Percentiles rank a stretch among this genome's conserved stretches.
Evolutionary conservation across 352 stramenopile species (phyloP).

Genomic region (Saprolegnia parasitica): DNA sequence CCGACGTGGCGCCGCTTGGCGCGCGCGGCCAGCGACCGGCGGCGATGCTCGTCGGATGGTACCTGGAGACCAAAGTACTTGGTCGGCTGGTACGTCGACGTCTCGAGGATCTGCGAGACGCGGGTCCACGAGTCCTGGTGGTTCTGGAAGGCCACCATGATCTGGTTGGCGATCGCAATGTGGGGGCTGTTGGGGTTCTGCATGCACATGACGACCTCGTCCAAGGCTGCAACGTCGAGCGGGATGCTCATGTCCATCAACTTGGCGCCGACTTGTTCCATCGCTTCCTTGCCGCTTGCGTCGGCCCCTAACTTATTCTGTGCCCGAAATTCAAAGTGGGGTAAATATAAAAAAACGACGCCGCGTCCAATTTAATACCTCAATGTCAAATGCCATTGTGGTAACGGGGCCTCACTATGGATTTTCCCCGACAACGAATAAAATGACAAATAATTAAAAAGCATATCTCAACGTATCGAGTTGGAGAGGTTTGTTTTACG

Average conservation of each 20-base stretch:
- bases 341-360: conserved; percentile 12
- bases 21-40: not conserved
- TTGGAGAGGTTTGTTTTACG: conserved; percentile 4
- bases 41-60: not conserved
- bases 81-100: conserved; percentile 80
- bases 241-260: conserved; percentile 92
- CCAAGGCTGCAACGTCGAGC: conserved; percentile 94
- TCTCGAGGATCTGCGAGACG: conserved; percentile 96
- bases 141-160: conserved; percentile 92
- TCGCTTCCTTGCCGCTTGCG: conserved; percentile 32
- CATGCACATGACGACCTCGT: conserved; percentile 95
- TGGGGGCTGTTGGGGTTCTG: conserved; percentile 95
- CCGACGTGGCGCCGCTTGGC: too few species aligned
- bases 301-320: conserved; percentile 7
- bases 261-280: conserved; percentile 89
- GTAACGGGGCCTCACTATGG: not conserved
- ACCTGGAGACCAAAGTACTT: conserved; percentile 92
- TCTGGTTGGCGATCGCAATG: conserved; percentile 86
- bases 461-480: not conserved
- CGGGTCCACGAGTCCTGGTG: conserved; percentile 90
- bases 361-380: not conserved
- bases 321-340: conserved; percentile 28
- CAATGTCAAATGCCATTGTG: not conserved
- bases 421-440: not conserved
- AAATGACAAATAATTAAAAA: not conserved